A percentile compares a stretch with the other conserved stretches of the same genome.
Conservation (phyloP, 2,329 filamentous ascomycete species). For the Atkinsonella texensis region DNA sequence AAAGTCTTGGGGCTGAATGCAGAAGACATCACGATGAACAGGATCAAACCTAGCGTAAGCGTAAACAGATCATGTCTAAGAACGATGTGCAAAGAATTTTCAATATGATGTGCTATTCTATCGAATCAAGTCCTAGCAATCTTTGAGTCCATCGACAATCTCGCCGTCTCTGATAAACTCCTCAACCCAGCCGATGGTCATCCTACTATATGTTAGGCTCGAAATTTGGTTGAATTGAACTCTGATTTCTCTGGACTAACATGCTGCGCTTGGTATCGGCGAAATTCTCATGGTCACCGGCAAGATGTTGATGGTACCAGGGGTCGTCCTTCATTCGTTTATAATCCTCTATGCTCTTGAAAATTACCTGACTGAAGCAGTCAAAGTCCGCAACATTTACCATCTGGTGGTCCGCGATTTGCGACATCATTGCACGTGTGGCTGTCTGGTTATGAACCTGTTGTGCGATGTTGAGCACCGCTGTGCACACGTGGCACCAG, state of each 20-base stretch:
- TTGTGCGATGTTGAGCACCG: not conserved
- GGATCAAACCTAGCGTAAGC: no score
- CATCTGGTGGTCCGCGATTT: constrained; percentile 32
- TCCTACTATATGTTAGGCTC: constrained; percentile 12
- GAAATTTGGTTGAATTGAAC: not conserved
- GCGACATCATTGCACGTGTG: constrained; percentile 22
- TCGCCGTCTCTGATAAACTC: constrained; percentile 28
- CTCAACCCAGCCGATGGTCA: constrained; percentile 35
- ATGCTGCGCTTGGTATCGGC: constrained; percentile 34
- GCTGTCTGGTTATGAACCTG: constrained; percentile 29
- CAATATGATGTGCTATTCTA: no score
- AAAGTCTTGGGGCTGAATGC: no score
- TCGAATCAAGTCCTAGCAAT: no score
- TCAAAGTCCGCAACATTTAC: constrained; percentile 35
- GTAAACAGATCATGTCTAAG: no score
- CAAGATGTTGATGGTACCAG: constrained; percentile 32
- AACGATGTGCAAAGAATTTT: no score
- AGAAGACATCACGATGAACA: no score
- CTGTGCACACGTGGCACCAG: no score
- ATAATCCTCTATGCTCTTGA: constrained; percentile 31
- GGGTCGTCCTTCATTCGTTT: constrained; percentile 36
- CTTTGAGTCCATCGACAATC: constrained; percentile 10
- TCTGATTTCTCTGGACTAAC: constrained; percentile 2
- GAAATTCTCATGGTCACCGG: constrained; percentile 35
- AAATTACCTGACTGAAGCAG: constrained; percentile 36